Evolutionary conservation across 345 rosid species (phyloP).

Genomic region (Crucihimalaya himalaica): DNA sequence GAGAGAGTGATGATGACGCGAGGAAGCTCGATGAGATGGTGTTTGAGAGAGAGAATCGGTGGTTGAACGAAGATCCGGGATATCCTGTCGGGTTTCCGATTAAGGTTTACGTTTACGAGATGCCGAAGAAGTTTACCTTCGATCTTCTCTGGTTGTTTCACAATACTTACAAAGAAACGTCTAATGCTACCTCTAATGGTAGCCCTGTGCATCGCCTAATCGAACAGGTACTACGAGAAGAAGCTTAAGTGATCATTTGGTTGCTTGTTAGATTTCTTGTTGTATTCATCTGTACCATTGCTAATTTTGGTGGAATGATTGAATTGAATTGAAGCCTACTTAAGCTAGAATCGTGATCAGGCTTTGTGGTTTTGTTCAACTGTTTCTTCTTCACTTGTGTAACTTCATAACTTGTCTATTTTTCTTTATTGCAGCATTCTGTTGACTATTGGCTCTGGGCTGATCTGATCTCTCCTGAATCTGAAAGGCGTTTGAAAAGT

Average conservation of each 20-base stretch:
- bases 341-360: neutral
- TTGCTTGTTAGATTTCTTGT: neutral
- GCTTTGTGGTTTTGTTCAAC: slow-evolving; percentile 5
- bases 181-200: slow-evolving; percentile 90
- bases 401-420: neutral
- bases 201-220: slow-evolving; percentile 96
- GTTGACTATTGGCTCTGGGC: slow-evolving; percentile 98
- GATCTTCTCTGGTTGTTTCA: slow-evolving; percentile 79
- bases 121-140: slow-evolving; percentile 85
- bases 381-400: slow-evolving; percentile 20
- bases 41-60: slow-evolving; percentile 48
- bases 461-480: slow-evolving; percentile 76
- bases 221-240: slow-evolving; percentile 62
- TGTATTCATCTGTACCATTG: neutral
- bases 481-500: slow-evolving; percentile 74
- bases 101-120: slow-evolving; percentile 83
- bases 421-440: slow-evolving; percentile 63
- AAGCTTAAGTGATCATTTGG: slow-evolving; percentile 10
- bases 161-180: slow-evolving; percentile 67
- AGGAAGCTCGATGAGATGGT: slow-evolving; percentile 49
- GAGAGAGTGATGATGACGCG: slow-evolving; percentile 40
- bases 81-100: slow-evolving; percentile 60
- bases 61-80: slow-evolving; percentile 44
- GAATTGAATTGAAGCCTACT: neutral
- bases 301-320: neutral